phyloP scores from a whole-genome alignment of 106 monocot species.

The Allium sativum region DNA sequence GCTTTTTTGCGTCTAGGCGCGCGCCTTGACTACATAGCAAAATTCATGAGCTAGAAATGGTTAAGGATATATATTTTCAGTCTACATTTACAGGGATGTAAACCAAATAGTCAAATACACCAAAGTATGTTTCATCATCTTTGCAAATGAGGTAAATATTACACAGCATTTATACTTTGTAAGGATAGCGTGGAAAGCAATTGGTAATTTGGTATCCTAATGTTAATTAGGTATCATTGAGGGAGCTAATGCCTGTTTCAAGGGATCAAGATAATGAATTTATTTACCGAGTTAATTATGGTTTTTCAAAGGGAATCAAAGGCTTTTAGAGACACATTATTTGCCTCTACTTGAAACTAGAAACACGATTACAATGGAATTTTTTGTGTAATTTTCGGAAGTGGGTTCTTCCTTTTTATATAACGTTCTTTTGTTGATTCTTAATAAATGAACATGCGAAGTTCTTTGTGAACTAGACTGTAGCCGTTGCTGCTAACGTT shows the following conservation, averaged over 20 bases:
- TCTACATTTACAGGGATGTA: conserved; percentile 53
- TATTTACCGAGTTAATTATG: conserved; percentile 32
- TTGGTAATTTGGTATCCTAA: conserved; percentile 93
- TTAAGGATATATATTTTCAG: conserved; percentile 62
- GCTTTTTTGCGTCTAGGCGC: too few species aligned
- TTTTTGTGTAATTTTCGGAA: not conserved
- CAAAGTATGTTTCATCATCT: conserved; percentile 97
- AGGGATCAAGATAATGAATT: conserved; percentile 52
- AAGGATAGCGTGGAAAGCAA: conserved; percentile 77
- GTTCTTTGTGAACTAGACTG: too few species aligned
- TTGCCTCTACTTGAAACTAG: conserved; percentile 4
- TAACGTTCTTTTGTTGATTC: conserved; percentile 4
- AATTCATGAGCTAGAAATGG: conserved; percentile 68
- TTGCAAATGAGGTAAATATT: conserved; percentile 58
- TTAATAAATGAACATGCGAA: too few species aligned
- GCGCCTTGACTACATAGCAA: too few species aligned
- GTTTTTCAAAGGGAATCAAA: conserved; percentile 42
- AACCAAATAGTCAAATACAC: conserved; percentile 68
- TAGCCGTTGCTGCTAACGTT: too few species aligned
- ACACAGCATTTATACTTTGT: conserved; percentile 70
- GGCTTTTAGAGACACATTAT: conserved; percentile 26
- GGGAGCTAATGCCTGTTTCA: conserved; percentile 41
- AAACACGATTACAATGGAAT: not conserved
- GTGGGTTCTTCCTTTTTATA: not conserved
- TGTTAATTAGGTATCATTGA: conserved; percentile 36